Conservation (phyloP, 2,329 filamentous ascomycete genomes). For the Dryadomyces quercus-mongolicae region DNA sequence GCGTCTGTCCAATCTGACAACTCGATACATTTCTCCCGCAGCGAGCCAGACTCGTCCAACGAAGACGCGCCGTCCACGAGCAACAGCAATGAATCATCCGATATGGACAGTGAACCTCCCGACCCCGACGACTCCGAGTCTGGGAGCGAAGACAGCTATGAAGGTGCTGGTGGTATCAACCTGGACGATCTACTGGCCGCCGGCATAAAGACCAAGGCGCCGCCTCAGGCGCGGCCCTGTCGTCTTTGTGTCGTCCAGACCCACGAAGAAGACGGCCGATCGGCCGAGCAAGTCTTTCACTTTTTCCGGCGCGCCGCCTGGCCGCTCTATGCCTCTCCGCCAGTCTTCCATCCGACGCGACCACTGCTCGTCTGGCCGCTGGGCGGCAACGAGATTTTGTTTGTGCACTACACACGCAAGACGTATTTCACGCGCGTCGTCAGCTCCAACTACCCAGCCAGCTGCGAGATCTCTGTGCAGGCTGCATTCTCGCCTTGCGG, state of each 20-base stretch:
- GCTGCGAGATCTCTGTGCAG: constrained; percentile 2
- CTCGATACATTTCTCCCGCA: no score
- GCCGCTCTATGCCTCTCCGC: constrained; percentile 1
- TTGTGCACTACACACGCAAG: constrained; percentile 1
- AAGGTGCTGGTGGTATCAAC: neutral
- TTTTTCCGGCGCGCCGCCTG: neutral
- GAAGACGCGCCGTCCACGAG: no score
- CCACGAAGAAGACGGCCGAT: neutral
- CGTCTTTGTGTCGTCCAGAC: neutral
- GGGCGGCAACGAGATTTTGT: constrained; percentile 1
- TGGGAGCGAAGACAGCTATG: neutral
- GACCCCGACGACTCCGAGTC: neutral
- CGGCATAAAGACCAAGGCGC: neutral
- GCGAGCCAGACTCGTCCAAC: neutral
- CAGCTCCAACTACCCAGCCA: neutral
- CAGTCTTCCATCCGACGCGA: constrained; percentile 1
- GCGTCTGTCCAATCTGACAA: neutral
- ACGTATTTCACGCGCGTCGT: neutral
- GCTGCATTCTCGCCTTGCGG: constrained; percentile 2
- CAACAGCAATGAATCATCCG: neutral
- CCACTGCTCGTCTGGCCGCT: constrained; percentile 3
- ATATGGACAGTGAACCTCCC: neutral
- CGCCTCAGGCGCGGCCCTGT: neutral
- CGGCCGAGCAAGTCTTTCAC: neutral
- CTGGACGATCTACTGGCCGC: neutral